Evolutionary conservation across 2,329 filamentous ascomycete genomes (phyloP).

Genomic region (Lasiodiplodia theobromae): DNA sequence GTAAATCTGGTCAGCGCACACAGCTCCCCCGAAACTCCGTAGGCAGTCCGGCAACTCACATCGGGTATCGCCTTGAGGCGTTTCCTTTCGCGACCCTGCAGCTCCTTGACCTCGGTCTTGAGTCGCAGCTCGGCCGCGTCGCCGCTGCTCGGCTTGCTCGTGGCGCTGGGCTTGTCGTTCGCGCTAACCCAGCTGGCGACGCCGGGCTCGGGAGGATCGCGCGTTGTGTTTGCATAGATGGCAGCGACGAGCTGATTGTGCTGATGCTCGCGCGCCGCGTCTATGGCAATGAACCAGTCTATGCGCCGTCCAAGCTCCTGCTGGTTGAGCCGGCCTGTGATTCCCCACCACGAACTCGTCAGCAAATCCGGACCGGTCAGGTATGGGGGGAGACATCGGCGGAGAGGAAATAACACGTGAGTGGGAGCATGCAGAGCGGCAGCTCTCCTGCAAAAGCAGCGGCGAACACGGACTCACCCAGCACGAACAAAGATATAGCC

Average conservation of each 20-base stretch:
- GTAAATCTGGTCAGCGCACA: constrained; percentile 26
- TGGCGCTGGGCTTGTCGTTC: constrained; percentile 76
- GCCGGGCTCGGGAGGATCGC: constrained; percentile 67
- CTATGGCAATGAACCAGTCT: constrained; percentile 61
- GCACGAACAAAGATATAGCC: constrained; percentile 62
- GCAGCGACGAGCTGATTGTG: constrained; percentile 69
- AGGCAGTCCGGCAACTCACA: constrained; percentile 42
- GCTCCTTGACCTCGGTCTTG: constrained; percentile 69
- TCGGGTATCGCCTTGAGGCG: constrained; percentile 63
- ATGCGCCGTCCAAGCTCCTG: constrained; percentile 65
- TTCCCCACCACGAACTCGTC: constrained; percentile 1
- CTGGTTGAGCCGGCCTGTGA: constrained; percentile 65
- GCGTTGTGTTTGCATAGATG: constrained; percentile 64
- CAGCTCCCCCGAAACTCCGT: neutral
- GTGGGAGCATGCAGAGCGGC: neutral
- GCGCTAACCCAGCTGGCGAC: constrained; percentile 70
- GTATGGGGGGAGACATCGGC: too few species aligned
- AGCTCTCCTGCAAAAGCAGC: neutral
- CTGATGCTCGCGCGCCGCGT: constrained; percentile 62
- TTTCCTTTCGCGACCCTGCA: constrained; percentile 66
- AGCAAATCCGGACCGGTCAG: neutral
- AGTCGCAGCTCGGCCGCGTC: constrained; percentile 69
- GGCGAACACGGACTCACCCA: constrained; percentile 52
- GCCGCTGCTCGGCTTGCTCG: constrained; percentile 66
- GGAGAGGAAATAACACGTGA: neutral